Conservation (phyloP, 2,329 filamentous ascomycete species). For the Huntiella abstrusa region DNA sequence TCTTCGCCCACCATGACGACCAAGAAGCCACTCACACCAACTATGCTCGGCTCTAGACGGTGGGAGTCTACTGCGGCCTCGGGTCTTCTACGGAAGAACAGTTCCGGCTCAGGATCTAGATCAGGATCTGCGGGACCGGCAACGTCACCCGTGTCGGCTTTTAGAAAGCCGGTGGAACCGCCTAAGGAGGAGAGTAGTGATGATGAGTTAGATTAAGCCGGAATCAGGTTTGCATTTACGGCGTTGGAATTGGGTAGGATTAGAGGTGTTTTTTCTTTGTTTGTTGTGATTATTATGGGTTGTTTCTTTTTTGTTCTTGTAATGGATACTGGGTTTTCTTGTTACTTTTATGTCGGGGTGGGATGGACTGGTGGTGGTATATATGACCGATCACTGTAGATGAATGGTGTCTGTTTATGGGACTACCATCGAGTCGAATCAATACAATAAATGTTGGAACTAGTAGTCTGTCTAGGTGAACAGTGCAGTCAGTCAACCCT, state of each 20-base stretch:
- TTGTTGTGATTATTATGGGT: background rate
- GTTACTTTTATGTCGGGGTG: too few species aligned
- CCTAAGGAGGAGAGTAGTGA: slow-evolving; percentile 3
- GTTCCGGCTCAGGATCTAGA: slow-evolving; percentile 12
- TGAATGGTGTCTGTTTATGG: too few species aligned
- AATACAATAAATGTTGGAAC: too few species aligned
- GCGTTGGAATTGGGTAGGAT: too few species aligned
- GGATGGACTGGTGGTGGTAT: too few species aligned
- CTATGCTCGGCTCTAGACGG: slow-evolving; percentile 22
- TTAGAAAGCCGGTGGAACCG: slow-evolving; percentile 3
- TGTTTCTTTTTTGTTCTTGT: background rate
- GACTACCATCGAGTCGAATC: too few species aligned
- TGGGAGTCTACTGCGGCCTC: slow-evolving; percentile 23
- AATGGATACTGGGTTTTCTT: too few species aligned
- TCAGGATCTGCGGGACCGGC: slow-evolving; percentile 13
- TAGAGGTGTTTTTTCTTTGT: background rate
- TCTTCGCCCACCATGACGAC: slow-evolving; percentile 13
- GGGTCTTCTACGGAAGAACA: slow-evolving; percentile 23
- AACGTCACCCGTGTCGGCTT: slow-evolving; percentile 4
- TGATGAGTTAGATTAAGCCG: slow-evolving; percentile 11
- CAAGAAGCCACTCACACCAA: slow-evolving; percentile 19
- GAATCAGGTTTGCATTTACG: background rate
- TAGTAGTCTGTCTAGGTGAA: too few species aligned
- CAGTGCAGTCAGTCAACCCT: too few species aligned
- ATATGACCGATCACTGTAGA: too few species aligned